A percentile compares a stretch with the other conserved stretches of the same genome.
Evolutionary conservation across 345 rosid species (phyloP).

Genomic region (Eucalyptus curtisii): DNA sequence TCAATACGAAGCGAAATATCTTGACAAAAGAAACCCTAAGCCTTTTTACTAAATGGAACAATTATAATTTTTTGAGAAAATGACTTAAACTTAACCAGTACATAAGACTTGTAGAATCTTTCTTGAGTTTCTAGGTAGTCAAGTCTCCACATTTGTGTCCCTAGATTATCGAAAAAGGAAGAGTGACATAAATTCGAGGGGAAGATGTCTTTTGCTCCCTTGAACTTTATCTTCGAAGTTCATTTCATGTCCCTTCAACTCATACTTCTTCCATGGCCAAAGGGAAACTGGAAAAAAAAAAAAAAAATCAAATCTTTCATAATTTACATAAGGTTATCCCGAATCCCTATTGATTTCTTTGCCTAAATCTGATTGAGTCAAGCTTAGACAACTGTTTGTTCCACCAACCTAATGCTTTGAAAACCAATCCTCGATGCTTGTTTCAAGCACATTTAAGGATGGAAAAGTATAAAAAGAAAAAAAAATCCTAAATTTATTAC

Average conservation of each 20-base stretch:
- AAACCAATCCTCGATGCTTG: too few species aligned
- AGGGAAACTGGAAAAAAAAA: rapidly evolving
- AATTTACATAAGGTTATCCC: too few species aligned
- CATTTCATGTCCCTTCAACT: neutral
- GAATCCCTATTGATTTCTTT: too few species aligned
- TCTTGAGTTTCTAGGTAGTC: rapidly evolving
- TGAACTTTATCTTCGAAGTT: rapidly evolving
- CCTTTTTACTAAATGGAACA: too few species aligned
- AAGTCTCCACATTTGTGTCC: neutral
- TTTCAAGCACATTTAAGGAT: rapidly evolving
- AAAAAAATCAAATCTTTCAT: neutral
- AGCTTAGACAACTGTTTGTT: neutral
- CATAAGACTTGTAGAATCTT: rapidly evolving
- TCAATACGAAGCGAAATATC: rapidly evolving
- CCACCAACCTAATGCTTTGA: neutral
- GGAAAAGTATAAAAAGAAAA: too few species aligned
- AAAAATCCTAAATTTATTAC: rapidly evolving
- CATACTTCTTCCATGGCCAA: neutral
- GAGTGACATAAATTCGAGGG: neutral
- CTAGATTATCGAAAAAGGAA: neutral
- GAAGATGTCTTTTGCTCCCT: neutral
- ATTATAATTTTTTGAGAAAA: rapidly evolving
- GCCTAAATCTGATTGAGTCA: too few species aligned
- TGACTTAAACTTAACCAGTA: rapidly evolving
- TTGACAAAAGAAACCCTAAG: neutral